Evolutionary conservation across 192 early-diverging fungal genomes (phyloP), one percentile per base, ranked within the genome.

Genomic region (Coemansia sp.): DNA sequence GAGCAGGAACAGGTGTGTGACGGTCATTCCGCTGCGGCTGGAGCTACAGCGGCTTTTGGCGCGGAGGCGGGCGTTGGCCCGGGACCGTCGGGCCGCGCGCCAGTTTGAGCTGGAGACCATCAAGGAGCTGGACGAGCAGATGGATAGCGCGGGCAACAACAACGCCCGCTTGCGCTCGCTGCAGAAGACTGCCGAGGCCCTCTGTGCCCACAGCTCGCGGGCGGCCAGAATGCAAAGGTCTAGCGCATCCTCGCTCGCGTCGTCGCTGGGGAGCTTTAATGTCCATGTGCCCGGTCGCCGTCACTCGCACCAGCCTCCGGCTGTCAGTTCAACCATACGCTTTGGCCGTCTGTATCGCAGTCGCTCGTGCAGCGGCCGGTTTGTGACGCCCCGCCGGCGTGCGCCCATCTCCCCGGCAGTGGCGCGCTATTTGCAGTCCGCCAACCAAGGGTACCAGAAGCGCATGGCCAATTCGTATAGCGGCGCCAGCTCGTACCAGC

Each of bases 31-130:
- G 8, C 17, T 63, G 25, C 67, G 51, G 3, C 17, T 63, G 4
- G 67, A 70, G 60, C 55, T 70, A 19, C 67, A 70, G 47, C 50
- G 59, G 4, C 44, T 63, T 26, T 18, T 60, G 47, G 47, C 46
- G 8, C 31, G 30, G 28, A 38, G 37, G 2, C 37, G 49, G 37
- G 38, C 49, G 3, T 19, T 37, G 6, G 2, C 32, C n/a, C 32
- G 32, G n/a, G n/a, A 16, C n/a, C 12, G 13, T 2, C 12, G 32
- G 10, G 9, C 27, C 39, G 10, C 43, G 22, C 23, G 40, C 32
- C 16, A 23, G 52, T 17, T 33, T 29, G 35, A 20, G 22, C 21
- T 29, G 37, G 17, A 38, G 25, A 20, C 37, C 17, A 18, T 20
- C 16, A 18, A 38, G 3, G 16, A 20, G 37, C 8, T n/a, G 5